These are phyloP conservation scores for Pezicula rhizophila DNA, from an alignment of 2,329 filamentous ascomycete genomes.

Conservation along the genomic window DNA sequence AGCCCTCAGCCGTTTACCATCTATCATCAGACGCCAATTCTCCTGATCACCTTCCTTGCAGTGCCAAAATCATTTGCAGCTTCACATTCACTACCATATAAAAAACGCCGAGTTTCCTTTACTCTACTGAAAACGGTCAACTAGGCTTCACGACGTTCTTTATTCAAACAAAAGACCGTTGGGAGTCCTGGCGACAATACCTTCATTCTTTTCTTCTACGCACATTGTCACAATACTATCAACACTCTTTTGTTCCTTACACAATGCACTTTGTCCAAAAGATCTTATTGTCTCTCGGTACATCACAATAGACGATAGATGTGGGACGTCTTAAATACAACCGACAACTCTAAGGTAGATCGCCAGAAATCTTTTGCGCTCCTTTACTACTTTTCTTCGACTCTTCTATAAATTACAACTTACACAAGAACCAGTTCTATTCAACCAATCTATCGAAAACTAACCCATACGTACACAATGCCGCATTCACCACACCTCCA, in stretches of 20 bases:
- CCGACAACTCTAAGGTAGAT: constrained; percentile 1
- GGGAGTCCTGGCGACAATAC: constrained; percentile 5
- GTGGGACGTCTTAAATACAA: neutral
- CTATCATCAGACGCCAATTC: neutral
- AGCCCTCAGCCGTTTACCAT: neutral
- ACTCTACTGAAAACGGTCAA: neutral
- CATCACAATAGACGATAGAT: constrained; percentile 12
- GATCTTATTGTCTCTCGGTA: constrained; percentile 9
- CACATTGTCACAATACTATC: neutral
- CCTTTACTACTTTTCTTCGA: constrained; percentile 1
- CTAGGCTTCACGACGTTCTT: neutral
- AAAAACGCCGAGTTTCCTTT: neutral
- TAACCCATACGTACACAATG: neutral
- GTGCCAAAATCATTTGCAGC: neutral
- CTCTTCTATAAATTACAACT: too few species aligned
- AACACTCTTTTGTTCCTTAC: neutral
- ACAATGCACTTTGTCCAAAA: constrained; percentile 17
- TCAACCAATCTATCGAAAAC: too few species aligned
- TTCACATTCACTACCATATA: neutral
- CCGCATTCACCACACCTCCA: constrained; percentile 1
- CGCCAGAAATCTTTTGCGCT: neutral
- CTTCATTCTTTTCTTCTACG: constrained; percentile 5
- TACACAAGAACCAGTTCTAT: too few species aligned
- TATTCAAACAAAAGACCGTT: neutral
- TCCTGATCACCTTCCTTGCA: neutral